Conservation (phyloP, 768 basidiomycete genomes). For the Boletales sp. region DNA sequence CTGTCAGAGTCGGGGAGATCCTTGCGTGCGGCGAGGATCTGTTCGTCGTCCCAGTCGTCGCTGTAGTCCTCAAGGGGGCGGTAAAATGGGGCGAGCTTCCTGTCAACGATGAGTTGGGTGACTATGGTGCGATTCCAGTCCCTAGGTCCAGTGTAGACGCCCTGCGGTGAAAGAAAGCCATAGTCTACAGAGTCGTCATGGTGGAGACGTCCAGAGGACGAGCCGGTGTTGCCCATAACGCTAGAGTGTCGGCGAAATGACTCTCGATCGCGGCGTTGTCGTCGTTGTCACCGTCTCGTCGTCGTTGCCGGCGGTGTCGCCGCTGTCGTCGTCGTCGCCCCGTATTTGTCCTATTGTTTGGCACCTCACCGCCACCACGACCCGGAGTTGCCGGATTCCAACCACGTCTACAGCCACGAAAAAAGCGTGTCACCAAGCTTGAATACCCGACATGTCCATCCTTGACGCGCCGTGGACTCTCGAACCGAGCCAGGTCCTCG, state of each 20-base stretch:
- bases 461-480: conserved; percentile 82
- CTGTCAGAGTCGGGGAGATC: conserved; percentile 54
- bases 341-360: conserved; percentile 25
- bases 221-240: conserved; percentile 79
- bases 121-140: conserved; percentile 92
- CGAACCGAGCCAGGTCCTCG: conserved; percentile 62
- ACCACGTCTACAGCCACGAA: conserved; percentile 8
- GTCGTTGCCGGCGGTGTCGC: neutral
- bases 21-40: conserved; percentile 78
- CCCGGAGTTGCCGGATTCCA: neutral
- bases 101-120: conserved; percentile 81
- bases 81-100: conserved; percentile 93
- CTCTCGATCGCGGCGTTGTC: conserved; percentile 4
- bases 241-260: conserved; percentile 1
- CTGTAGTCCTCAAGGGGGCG: conserved; percentile 93
- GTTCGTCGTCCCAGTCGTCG: conserved; percentile 84
- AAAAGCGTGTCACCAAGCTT: no score
- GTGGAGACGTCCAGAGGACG: conserved; percentile 67
- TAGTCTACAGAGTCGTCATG: conserved; percentile 85
- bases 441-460: conserved; percentile 18
- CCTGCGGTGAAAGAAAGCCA: conserved; percentile 76
- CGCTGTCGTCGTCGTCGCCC: neutral
- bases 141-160: conserved; percentile 76
- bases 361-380: conserved; percentile 13
- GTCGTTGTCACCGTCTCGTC: conserved; percentile 1